Percentiles rank a stretch among this genome's conserved stretches.
phyloP scores from a whole-genome alignment of 148 eudicot genomes.

The Cornus suecica region DNA sequence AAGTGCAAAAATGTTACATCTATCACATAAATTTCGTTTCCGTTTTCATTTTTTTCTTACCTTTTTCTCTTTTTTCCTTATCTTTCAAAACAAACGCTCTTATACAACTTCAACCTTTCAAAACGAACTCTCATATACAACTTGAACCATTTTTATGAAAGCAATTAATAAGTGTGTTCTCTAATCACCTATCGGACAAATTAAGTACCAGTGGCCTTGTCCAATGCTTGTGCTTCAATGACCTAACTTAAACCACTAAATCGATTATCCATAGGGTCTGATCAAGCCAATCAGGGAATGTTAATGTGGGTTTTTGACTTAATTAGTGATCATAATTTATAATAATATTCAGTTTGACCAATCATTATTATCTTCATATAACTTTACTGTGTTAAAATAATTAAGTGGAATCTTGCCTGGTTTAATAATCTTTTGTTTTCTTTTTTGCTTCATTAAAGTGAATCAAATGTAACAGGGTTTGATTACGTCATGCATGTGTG shows the following conservation, averaged over 20 bases:
- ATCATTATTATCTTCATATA: conserved; percentile 5
- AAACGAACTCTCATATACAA: no score
- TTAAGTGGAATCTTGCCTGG: background rate
- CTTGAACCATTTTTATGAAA: no score
- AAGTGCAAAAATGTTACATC: no score
- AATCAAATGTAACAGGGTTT: no score
- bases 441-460: background rate
- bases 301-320: conserved; percentile 15
- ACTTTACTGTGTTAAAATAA: background rate
- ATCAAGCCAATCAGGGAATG: conserved; percentile 13
- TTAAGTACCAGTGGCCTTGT: background rate
- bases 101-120: no score
- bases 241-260: conserved; percentile 8
- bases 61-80: no score
- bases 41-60: no score
- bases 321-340: conserved; percentile 1
- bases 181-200: no score
- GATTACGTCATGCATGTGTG: no score
- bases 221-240: background rate
- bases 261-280: background rate
- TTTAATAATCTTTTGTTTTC: background rate
- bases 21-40: no score
- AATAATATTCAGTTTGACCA: conserved; percentile 6
- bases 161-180: no score
- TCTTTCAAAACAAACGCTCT: no score